Percentiles rank a stretch among this genome's conserved stretches.
Conservation (phyloP, 352 stramenopile genomes). For the Globisporangium ultimum region DNA sequence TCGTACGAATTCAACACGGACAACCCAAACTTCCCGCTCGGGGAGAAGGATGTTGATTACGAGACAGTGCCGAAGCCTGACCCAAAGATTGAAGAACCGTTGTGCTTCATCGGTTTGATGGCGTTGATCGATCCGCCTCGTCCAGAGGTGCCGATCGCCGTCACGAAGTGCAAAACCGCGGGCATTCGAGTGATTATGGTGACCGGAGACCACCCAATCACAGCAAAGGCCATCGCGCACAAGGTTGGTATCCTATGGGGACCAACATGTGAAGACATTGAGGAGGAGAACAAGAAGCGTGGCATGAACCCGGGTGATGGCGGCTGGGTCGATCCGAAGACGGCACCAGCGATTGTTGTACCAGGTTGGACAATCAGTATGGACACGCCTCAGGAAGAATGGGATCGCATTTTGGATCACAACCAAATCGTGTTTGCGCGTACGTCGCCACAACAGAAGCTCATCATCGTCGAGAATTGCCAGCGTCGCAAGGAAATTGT, state of each 20-base stretch:
- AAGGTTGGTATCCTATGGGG: constrained; percentile 92
- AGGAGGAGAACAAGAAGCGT: constrained; percentile 68
- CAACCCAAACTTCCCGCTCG: constrained; percentile 80
- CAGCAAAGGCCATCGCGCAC: constrained; percentile 91
- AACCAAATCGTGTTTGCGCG: constrained; percentile 95
- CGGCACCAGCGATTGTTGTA: constrained; percentile 77
- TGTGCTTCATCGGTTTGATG: constrained; percentile 94
- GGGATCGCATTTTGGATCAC: constrained; percentile 82
- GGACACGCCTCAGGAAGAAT: constrained; percentile 75
- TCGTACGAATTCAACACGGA: constrained; percentile 74
- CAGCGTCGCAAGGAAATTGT: constrained; percentile 86
- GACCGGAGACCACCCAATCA: constrained; percentile 91
- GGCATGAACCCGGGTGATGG: constrained; percentile 55
- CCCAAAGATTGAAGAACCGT: constrained; percentile 70
- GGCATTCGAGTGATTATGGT: constrained; percentile 95
- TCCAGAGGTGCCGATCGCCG: constrained; percentile 78
- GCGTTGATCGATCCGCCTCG: constrained; percentile 95
- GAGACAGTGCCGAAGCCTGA: constrained; percentile 48
- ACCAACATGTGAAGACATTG: constrained; percentile 80
- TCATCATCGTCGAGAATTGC: constrained; percentile 94
- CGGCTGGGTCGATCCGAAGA: constrained; percentile 73
- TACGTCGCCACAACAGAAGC: constrained; percentile 93
- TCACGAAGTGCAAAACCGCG: constrained; percentile 90
- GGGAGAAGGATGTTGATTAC: constrained; percentile 84
- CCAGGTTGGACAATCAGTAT: constrained; percentile 79